Conservation (phyloP, 164 flowering plant genomes). For the Annona cherimola region DNA sequence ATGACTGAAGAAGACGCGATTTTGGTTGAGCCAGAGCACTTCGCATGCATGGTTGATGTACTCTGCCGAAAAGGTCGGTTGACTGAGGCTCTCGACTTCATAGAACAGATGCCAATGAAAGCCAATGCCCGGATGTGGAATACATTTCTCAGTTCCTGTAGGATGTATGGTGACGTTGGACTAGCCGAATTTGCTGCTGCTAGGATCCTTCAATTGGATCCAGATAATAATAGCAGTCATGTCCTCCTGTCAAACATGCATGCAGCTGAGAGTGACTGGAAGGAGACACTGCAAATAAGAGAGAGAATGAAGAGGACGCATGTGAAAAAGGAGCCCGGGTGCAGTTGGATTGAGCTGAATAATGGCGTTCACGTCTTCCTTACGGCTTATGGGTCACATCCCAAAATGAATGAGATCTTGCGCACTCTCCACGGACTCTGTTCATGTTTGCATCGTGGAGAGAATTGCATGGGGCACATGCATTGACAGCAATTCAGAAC, state of each 20-base stretch:
- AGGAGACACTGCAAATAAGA: slow-evolving; percentile 12
- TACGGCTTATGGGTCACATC: slow-evolving; percentile 18
- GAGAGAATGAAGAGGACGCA: slow-evolving; percentile 11
- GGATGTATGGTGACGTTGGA: slow-evolving; percentile 11
- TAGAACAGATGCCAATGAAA: slow-evolving; percentile 16
- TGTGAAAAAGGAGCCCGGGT: slow-evolving; percentile 17
- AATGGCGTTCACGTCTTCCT: slow-evolving; percentile 21
- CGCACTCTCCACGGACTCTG: slow-evolving; percentile 1
- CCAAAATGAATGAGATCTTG: slow-evolving; percentile 14
- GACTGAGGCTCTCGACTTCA: slow-evolving; percentile 16
- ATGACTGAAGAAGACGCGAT: slow-evolving; percentile 16
- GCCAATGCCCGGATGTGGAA: slow-evolving; percentile 18
- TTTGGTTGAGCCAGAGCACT: slow-evolving; percentile 17
- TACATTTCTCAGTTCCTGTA: slow-evolving; percentile 17
- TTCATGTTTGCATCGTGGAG: slow-evolving; percentile 14
- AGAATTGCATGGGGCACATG: neutral
- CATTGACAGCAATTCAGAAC: no score
- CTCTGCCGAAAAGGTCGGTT: slow-evolving; percentile 20
- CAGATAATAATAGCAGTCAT: slow-evolving; percentile 6
- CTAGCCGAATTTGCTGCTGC: slow-evolving; percentile 14
- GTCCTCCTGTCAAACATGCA: slow-evolving; percentile 20
- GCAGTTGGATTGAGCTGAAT: slow-evolving; percentile 28
- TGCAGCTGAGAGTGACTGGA: slow-evolving; percentile 14
- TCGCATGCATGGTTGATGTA: slow-evolving; percentile 25
- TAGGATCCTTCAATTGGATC: slow-evolving; percentile 12